Conservation (phyloP, 805 yeast species). For the Saturnispora gosingensis region DNA sequence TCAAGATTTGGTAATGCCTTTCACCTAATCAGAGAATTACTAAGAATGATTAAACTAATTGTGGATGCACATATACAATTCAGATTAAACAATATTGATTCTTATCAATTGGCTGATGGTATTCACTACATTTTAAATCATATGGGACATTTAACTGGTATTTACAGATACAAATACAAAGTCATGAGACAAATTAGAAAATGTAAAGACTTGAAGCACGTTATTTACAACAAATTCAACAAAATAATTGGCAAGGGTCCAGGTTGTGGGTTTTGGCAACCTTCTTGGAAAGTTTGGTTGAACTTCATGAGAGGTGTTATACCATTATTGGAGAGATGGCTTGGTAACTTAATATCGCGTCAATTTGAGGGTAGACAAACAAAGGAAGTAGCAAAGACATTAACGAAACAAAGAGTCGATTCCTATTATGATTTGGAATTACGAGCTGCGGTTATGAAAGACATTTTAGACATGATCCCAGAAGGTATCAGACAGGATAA, state of each 20-base stretch:
- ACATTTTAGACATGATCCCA: conserved; percentile 94
- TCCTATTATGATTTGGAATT: conserved; percentile 90
- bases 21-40: conserved; percentile 83
- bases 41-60: conserved; percentile 71
- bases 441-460: conserved; percentile 91
- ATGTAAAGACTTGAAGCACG: conserved; percentile 90
- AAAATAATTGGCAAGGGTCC: conserved; percentile 91
- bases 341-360: conserved; percentile 81
- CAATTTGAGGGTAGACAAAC: conserved; percentile 94
- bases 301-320: conserved; percentile 84
- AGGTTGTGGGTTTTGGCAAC: conserved; percentile 99
- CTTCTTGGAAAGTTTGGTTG: conserved; percentile 97
- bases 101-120: conserved; percentile 93
- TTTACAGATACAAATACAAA: conserved; percentile 91
- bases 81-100: conserved; percentile 82
- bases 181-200: conserved; percentile 98
- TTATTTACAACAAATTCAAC: conserved; percentile 79
- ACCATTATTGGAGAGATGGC: conserved; percentile 90
- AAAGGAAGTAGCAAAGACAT: conserved; percentile 85
- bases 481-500: conserved; percentile 84
- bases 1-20: conserved; percentile 96
- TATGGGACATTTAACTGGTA: conserved; percentile 92
- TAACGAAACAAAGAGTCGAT: conserved; percentile 92
- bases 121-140: conserved; percentile 84
- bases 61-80: conserved; percentile 93